Conservation (phyloP, 345 rosid genomes). For the Hibiscus tridactylites region DNA sequence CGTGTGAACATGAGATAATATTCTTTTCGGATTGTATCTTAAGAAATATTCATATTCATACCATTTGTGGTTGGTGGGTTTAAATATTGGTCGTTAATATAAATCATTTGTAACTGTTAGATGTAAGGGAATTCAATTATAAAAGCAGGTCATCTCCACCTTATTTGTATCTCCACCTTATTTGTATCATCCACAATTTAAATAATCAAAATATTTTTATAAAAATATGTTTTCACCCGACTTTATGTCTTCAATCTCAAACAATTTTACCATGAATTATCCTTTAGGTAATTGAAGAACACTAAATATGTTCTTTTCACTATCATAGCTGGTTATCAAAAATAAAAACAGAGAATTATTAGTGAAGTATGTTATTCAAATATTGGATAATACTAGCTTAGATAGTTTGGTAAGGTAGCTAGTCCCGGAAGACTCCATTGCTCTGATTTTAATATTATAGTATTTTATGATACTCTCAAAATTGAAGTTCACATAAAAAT, state of each 20-base stretch:
- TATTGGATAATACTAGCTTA: conserved; percentile 29
- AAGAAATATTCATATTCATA: too few species aligned
- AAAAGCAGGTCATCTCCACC: too few species aligned
- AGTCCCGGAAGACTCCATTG: conserved; percentile 14
- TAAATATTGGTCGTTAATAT: too few species aligned
- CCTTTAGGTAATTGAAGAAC: conserved; percentile 48
- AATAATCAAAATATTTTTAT: too few species aligned
- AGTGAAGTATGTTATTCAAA: conserved; percentile 47
- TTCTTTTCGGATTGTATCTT: too few species aligned
- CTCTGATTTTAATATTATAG: conserved; percentile 60
- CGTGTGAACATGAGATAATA: too few species aligned
- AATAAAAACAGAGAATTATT: conserved; percentile 45
- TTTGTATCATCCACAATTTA: too few species aligned
- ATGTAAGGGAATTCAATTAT: too few species aligned
- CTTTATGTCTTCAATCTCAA: conserved; percentile 36
- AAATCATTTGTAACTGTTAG: too few species aligned
- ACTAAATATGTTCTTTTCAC: conserved; percentile 79
- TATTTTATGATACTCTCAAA: conserved; percentile 41
- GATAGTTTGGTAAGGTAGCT: conserved; percentile 37
- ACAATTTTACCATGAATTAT: conserved; percentile 32
- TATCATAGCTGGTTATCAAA: conserved; percentile 68
- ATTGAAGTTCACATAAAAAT: conserved; percentile 49
- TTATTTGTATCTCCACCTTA: too few species aligned
- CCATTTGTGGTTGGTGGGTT: too few species aligned
- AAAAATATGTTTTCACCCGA: conserved; percentile 22